These are phyloP conservation scores for Amanita polypyramis DNA, from an alignment of 768 basidiomycete species.

Conservation along the genomic window DNA sequence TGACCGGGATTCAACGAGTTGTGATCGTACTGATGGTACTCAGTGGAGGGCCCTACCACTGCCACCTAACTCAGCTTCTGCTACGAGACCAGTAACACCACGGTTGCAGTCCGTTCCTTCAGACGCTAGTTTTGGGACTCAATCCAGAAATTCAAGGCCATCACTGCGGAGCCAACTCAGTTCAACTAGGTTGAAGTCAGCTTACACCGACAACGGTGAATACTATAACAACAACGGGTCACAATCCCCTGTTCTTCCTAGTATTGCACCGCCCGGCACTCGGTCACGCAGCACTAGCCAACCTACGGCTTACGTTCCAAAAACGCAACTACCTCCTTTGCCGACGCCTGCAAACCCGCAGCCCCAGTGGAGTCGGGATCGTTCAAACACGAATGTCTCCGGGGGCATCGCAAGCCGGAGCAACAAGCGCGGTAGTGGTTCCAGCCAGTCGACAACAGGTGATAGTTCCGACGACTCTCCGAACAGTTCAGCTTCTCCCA, in stretches of 20 bases:
- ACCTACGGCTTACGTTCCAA: conserved; percentile 58
- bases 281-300: conserved; percentile 77
- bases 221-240: conserved; percentile 23
- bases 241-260: conserved; percentile 15
- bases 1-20: conserved; percentile 35
- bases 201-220: conserved; percentile 38
- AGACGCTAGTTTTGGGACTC: conserved; percentile 31
- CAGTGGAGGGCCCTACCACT: conserved; percentile 26
- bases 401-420: conserved; percentile 12
- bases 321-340: conserved; percentile 44
- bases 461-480: conserved; percentile 81
- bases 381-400: background rate
- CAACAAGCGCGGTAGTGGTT: conserved; percentile 74
- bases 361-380: conserved; percentile 32
- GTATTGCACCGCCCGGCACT: conserved; percentile 24
- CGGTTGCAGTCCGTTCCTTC: conserved; percentile 36
- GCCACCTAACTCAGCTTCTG: conserved; percentile 16
- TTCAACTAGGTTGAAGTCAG: conserved; percentile 44
- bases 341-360: conserved; percentile 23
- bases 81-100: conserved; percentile 30
- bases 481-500: conserved; percentile 76
- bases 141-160: conserved; percentile 16
- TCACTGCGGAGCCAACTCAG: conserved; percentile 60
- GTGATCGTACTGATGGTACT: background rate
- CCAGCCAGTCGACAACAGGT: conserved; percentile 68